Conservation (phyloP, 2,329 filamentous ascomycete genomes). For the Simplicillium sp. region DNA sequence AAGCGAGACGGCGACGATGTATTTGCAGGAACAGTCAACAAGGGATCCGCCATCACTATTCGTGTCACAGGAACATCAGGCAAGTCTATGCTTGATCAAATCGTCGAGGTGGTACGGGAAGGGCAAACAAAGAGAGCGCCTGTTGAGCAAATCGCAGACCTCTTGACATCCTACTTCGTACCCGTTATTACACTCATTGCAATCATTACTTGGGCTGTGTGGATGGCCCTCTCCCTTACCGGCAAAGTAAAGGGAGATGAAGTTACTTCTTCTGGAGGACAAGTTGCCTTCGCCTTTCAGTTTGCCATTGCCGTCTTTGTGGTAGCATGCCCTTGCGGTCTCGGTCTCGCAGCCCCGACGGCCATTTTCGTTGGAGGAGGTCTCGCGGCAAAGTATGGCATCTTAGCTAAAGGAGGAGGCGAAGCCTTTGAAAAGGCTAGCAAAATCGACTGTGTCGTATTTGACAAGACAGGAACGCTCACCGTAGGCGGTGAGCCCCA, state of each 20-base stretch:
- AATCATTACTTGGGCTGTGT: slow-evolving; percentile 61
- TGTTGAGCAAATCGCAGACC: slow-evolving; percentile 65
- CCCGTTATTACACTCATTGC: slow-evolving; percentile 62
- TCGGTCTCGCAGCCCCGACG: slow-evolving; percentile 77
- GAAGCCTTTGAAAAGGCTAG: slow-evolving; percentile 82
- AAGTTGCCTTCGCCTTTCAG: slow-evolving; percentile 65
- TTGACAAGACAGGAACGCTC: slow-evolving; percentile 82
- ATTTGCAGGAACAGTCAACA: slow-evolving; percentile 68
- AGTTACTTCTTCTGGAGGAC: slow-evolving; percentile 49
- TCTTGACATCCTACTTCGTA: slow-evolving; percentile 68
- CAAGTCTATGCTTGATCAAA: slow-evolving; percentile 69
- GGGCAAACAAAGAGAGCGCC: slow-evolving; percentile 68
- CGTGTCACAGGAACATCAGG: slow-evolving; percentile 56
- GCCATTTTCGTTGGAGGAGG: slow-evolving; percentile 78
- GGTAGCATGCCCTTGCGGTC: slow-evolving; percentile 75
- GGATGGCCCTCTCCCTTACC: slow-evolving; percentile 55
- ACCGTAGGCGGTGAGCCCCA: slow-evolving; percentile 64
- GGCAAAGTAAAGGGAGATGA: slow-evolving; percentile 48
- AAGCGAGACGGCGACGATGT: slow-evolving; percentile 56
- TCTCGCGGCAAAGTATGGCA: slow-evolving; percentile 68
- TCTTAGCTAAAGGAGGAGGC: slow-evolving; percentile 75
- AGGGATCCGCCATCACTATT: slow-evolving; percentile 51
- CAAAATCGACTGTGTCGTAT: slow-evolving; percentile 67
- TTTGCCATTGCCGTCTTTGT: slow-evolving; percentile 85
- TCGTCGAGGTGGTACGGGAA: slow-evolving; percentile 67